A percentile compares a stretch with the other conserved stretches of the same genome.
Evolutionary conservation across 257 asterid genomes (phyloP).

Genomic region (Nicotiana otophora): DNA sequence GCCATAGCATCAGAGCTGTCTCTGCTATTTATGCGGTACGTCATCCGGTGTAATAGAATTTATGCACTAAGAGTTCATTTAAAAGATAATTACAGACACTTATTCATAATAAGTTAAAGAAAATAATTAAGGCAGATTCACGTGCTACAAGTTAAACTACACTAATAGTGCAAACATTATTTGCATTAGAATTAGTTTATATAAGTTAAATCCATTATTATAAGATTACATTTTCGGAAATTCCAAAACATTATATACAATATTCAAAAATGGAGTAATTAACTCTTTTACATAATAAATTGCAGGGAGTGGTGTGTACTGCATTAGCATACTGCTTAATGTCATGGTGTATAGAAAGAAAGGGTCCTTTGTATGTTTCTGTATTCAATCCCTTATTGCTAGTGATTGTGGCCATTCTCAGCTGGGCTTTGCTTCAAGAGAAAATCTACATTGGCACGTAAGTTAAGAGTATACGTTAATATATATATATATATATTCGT

Average conservation of each 20-base stretch:
- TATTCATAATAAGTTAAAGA: not conserved
- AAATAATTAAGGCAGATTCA: not conserved
- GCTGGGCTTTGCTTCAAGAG: constrained; percentile 83
- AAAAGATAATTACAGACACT: not conserved
- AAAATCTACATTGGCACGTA: constrained; percentile 63
- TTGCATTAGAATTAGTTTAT: not conserved
- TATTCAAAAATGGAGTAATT: not conserved
- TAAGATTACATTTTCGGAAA: not conserved
- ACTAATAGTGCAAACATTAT: too few species aligned
- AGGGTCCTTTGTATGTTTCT: constrained; percentile 78
- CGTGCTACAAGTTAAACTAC: not conserved
- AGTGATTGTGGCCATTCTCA: constrained; percentile 72
- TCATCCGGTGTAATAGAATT: not conserved
- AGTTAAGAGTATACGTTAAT: constrained; percentile 9
- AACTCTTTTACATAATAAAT: not conserved
- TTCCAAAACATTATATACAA: too few species aligned
- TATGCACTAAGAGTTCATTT: too few species aligned
- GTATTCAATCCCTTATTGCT: constrained; percentile 85
- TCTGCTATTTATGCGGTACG: constrained; percentile 63
- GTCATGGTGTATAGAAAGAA: constrained; percentile 71
- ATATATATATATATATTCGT: too few species aligned
- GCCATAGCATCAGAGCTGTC: constrained; percentile 50
- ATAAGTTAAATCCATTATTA: not conserved
- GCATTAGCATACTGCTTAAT: constrained; percentile 70
- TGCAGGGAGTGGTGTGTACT: constrained; percentile 69